Conservation (phyloP, 2,329 filamentous ascomycete species). For the Aspergillus flavus region DNA sequence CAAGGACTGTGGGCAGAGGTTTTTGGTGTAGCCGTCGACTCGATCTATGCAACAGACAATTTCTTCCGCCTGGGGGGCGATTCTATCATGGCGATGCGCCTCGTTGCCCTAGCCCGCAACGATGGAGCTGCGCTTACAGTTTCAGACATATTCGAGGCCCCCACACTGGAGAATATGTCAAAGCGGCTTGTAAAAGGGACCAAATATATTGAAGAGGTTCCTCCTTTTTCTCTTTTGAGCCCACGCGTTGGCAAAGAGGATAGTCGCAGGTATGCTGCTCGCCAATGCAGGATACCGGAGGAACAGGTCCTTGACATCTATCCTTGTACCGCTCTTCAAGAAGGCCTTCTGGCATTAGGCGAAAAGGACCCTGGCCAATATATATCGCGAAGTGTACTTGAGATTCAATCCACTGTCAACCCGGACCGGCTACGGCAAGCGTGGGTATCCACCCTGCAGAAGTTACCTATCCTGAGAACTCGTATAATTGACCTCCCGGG, state of each 20-base stretch:
- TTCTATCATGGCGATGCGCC: slow-evolving; percentile 8
- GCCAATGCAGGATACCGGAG: not conserved
- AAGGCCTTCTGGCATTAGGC: slow-evolving; percentile 1
- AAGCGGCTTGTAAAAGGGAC: not conserved
- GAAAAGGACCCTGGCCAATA: not conserved
- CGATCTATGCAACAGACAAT: slow-evolving; percentile 1
- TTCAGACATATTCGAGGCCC: slow-evolving; percentile 9
- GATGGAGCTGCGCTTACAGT: not conserved
- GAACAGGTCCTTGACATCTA: not conserved
- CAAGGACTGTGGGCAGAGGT: not conserved
- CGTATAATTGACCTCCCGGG: slow-evolving; percentile 3
- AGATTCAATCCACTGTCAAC: not conserved
- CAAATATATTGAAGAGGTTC: not conserved
- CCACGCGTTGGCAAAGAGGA: not conserved
- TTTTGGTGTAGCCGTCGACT: not conserved
- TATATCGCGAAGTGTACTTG: not conserved
- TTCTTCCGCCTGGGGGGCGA: slow-evolving; percentile 9
- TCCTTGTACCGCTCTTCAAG: slow-evolving; percentile 6
- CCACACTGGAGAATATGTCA: slow-evolving; percentile 10
- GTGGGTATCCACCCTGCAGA: not conserved
- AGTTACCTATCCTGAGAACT: slow-evolving; percentile 2
- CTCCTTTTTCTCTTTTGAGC: not conserved
- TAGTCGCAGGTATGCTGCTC: not conserved
- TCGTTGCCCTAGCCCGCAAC: not conserved
- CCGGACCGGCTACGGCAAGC: not conserved